Percentiles rank a stretch among this genome's conserved stretches.
phyloP scores from a whole-genome alignment of 2,329 filamentous ascomycete genomes.

The Cladosporium velox region DNA sequence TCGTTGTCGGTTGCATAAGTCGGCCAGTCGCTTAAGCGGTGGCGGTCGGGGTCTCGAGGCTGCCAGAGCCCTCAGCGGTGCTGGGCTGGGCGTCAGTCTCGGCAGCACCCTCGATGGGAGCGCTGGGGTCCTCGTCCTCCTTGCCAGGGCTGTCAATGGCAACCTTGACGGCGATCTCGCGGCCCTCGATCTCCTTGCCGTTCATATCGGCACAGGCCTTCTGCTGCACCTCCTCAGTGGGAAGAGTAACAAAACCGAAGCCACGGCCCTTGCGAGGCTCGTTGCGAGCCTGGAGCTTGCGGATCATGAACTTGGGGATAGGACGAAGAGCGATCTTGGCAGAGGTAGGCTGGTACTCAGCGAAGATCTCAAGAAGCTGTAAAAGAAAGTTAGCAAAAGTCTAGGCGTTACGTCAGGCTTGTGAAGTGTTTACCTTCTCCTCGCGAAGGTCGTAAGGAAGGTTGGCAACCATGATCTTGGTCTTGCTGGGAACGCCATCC shows the following conservation, averaged over 20 bases:
- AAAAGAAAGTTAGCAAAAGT: constrained; percentile 32
- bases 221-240: constrained; percentile 92
- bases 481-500: constrained; percentile 97
- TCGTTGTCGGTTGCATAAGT: constrained; percentile 2
- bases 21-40: constrained; percentile 21
- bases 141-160: constrained; percentile 99
- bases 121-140: constrained; percentile 74
- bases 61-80: constrained; percentile 39
- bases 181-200: constrained; percentile 97
- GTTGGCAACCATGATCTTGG: constrained; percentile 99
- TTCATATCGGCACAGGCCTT: constrained; percentile 99
- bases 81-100: constrained; percentile 34
- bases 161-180: constrained; percentile 99
- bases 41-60: constrained; percentile 34
- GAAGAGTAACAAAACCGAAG: constrained; percentile 96
- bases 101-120: constrained; percentile 45
- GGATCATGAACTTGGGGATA: constrained; percentile 99
- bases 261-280: constrained; percentile 99
- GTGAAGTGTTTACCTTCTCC: constrained; percentile 71
- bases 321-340: constrained; percentile 98
- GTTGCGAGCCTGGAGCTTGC: constrained; percentile 97
- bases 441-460: constrained; percentile 97
- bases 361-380: constrained; percentile 96
- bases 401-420: not conserved
- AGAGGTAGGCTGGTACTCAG: constrained; percentile 84